phyloP scores from a whole-genome alignment of 2,329 filamentous ascomycete species.

The Colletotrichum cordylinicola region DNA sequence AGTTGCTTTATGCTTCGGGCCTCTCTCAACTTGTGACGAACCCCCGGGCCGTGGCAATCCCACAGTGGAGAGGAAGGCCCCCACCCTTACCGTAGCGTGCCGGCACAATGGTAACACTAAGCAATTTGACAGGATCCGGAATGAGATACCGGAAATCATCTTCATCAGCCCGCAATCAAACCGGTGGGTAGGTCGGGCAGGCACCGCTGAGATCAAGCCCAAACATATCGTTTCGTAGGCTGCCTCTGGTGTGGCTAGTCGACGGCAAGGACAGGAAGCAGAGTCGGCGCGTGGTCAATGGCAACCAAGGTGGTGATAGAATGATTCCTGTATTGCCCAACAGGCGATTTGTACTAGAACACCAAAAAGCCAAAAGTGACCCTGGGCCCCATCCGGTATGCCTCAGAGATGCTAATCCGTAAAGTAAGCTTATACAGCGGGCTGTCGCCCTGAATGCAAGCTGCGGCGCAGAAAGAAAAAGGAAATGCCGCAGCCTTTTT shows the following conservation, averaged over 20 bases:
- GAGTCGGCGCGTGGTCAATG: background rate
- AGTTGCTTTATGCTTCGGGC: background rate
- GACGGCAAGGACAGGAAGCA: background rate
- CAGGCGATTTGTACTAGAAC: conserved; percentile 5
- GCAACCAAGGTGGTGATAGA: background rate
- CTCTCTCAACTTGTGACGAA: background rate
- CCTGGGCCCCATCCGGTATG: background rate
- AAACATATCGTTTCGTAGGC: background rate
- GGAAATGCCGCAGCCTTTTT: background rate
- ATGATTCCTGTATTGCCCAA: background rate
- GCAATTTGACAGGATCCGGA: conserved; percentile 8
- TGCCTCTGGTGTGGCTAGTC: background rate
- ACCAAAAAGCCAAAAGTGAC: background rate
- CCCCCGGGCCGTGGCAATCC: background rate
- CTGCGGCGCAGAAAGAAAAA: background rate
- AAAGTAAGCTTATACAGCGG: conserved; percentile 17
- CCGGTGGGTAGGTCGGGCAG: background rate
- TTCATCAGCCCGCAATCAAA: conserved; percentile 11
- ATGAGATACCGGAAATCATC: background rate
- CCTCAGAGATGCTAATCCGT: background rate
- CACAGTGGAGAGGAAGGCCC: background rate
- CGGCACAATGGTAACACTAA: conserved; percentile 8
- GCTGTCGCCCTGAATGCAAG: conserved; percentile 8
- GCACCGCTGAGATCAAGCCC: background rate
- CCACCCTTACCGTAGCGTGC: background rate